Base-by-base conservation (phyloP, 2,329 filamentous ascomycete genomes). In the Sporothrix euskadiensis region DNA sequence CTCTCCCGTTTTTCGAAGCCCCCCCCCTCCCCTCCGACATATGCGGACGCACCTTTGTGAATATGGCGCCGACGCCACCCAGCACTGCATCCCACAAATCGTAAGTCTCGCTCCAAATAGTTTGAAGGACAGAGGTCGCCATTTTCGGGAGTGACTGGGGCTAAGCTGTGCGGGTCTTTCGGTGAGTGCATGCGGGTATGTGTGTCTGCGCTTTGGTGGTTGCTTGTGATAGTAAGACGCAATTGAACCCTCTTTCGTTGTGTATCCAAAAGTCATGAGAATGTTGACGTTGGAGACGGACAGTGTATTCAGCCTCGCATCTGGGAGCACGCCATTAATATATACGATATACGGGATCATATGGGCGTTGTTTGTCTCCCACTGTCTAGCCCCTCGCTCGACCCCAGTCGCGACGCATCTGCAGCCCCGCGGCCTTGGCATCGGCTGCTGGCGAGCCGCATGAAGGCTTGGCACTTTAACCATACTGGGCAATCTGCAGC, bases 71-170 rank as follows among this genome's bases (percentile, higher is more conserved):
- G 1, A 78, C 72, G 30, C 75, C 73, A 47, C 76, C 75, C 56
- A 76, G 74, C 30, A 77, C 74, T 5, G 69, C 69, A 39, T 78
- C 76, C 76, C 76, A 78, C 57, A 76, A 68, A 10, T 78, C 75
- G 72, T 76, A 76, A 6, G 71, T 75, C 74, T 76, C 75, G 52
- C 47, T 49, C 75, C 73, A 76, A 32, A 77, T 41, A 0, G 74
- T 74, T 30, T 72, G 32, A 10, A 74, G 8, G 14, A 72, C 52
- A 30, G 47, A n/a, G 52, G 14, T 26, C 4, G 57, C 59, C 72
- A 72, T 73, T 19, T 26, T 26, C 26, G 22, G n/a, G 22, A 44
- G 61, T 10, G 56, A 12, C 14, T 30, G 30, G 5, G n/a, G 52
- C 52, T 12, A 19, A 14, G 41, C 16, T 47, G 61, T 19, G 52